Evolutionary conservation across 805 yeast species (phyloP).

Genomic region (Metschnikowia matae): DNA sequence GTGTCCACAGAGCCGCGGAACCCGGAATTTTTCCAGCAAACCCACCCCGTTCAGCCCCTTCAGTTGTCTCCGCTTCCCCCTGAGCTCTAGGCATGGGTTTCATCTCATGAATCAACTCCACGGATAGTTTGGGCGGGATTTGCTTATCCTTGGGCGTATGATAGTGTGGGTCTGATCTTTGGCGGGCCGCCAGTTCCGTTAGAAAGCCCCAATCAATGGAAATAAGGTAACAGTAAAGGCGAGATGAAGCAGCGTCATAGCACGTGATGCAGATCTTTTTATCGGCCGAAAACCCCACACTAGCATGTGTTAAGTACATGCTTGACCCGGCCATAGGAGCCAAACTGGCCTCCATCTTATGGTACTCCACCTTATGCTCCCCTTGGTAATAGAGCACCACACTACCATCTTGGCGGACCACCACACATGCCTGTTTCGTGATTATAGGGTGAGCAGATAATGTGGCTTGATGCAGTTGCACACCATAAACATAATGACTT

Average conservation of each 20-base stretch:
- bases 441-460: conserved; percentile 67
- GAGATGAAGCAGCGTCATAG: conserved; percentile 32
- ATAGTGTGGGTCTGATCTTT: conserved; percentile 45
- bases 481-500: conserved; percentile 46
- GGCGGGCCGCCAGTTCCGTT: conserved; percentile 43
- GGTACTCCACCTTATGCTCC: conserved; percentile 57
- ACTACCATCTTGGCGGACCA: conserved; percentile 59
- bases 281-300: conserved; percentile 51
- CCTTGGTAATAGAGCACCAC: conserved; percentile 61
- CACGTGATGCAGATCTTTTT: conserved; percentile 44
- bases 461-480: conserved; percentile 53
- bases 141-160: conserved; percentile 46
- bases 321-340: conserved; percentile 9
- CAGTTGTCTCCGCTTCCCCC: not conserved
- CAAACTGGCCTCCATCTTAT: conserved; percentile 30
- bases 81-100: conserved; percentile 9
- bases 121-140: conserved; percentile 36
- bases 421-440: conserved; percentile 67
- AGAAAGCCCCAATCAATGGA: conserved; percentile 55
- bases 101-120: conserved; percentile 32
- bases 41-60: not conserved
- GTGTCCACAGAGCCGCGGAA: not conserved
- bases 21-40: not conserved
- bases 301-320: conserved; percentile 28
- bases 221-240: conserved; percentile 41